Evolutionary conservation across 2,329 filamentous ascomycete genomes (phyloP).

Genomic region (Aspergillus transmontanensis): DNA sequence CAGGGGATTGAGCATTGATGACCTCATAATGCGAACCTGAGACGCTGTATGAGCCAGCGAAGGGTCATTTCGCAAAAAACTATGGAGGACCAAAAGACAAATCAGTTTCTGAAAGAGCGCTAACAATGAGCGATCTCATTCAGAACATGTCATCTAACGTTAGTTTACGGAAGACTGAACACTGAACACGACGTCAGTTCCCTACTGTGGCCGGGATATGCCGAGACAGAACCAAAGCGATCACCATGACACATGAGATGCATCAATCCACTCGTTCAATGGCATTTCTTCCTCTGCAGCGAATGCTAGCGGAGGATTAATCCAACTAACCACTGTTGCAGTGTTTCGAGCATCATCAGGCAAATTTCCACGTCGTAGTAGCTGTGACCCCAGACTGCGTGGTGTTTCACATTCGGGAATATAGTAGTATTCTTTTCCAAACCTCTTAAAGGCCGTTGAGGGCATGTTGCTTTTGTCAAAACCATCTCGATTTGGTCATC

Average conservation of each 20-base stretch:
- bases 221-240: not conserved
- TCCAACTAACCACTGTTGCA: not conserved
- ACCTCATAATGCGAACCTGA: not conserved
- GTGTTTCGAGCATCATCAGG: not conserved
- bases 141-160: not conserved
- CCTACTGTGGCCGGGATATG: not conserved
- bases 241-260: not conserved
- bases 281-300: not conserved
- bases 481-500: not conserved
- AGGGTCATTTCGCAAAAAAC: not conserved
- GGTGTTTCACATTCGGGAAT: not conserved
- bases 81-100: not conserved
- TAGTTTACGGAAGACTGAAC: not conserved
- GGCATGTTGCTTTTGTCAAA: not conserved
- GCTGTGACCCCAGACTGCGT: not conserved
- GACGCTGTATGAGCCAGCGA: not conserved
- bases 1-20: not conserved
- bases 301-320: not conserved
- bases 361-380: not conserved
- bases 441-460: not conserved
- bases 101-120: not conserved
- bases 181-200: not conserved
- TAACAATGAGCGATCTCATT: not conserved
- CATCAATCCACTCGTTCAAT: not conserved
- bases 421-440: not conserved